Evolutionary conservation across 108 stramenopile genomes (phyloP), one percentile per base, ranked within the genome.

Genomic region (Nitzschia sp.): DNA sequence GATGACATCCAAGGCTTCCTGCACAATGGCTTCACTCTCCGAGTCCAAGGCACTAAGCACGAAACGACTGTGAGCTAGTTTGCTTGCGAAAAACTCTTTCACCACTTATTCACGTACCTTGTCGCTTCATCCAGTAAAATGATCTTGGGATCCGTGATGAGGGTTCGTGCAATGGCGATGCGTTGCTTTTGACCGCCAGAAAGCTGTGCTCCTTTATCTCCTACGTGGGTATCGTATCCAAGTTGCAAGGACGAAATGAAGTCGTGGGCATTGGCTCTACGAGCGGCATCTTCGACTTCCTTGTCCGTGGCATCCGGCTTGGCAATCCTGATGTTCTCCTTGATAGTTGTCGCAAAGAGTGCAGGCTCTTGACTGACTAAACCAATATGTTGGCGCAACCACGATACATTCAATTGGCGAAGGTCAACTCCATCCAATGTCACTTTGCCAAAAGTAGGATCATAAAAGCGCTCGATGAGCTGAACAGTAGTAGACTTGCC

Each of bases 361-460:
- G 49, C 66, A 25, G 95, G 95, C 64, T 95, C 95, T 80, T 97
- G 96, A 23, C 64, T 56, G 3, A 97, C 96, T 6, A 93, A 66
- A 19, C 94, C 97, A 45, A 97, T 83, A 19, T 89, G 79, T 28
- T 66, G 54, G 3, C 97, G 73, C 19, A 93, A 71, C 83, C 86
- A 86, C 24, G 48, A 29, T 28, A 92, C 81, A 77, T 95, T 89
- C 42, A 95, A 46, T 11, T 71, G 31, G 19, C 55, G 72, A 31
- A 95, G 53, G 65, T 96, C 85, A 53, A 64, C 42, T 5, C 94
- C 97, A 69, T 97, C 93, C 17, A 96, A 47, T 11, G 64, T 45
- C 21, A 97, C 71, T 0, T 48, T 54, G 9, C 95, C 95, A 23
- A 57, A 51, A 21, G 47, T 54, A 1, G 85, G 81, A 45, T 94